These are phyloP conservation scores for Cladosporium sp. DNA, from an alignment of 2,329 filamentous ascomycete genomes.

Conservation along the genomic window DNA sequence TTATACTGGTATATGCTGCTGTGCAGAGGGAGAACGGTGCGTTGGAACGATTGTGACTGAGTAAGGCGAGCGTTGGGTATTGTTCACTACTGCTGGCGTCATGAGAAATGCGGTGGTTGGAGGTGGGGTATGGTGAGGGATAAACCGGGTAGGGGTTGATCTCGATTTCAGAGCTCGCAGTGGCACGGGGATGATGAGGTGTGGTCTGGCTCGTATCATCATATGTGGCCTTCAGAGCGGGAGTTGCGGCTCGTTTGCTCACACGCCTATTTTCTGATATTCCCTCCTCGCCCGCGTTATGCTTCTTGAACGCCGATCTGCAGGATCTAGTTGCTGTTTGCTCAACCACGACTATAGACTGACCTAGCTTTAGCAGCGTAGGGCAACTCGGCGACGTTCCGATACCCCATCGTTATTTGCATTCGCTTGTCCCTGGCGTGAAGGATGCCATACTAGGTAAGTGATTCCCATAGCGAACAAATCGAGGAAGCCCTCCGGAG, in stretches of 20 bases:
- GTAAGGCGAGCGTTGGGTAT: not conserved
- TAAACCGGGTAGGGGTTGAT: not conserved
- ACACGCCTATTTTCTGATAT: not conserved
- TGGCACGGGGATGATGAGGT: not conserved
- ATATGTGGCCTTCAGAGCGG: not conserved
- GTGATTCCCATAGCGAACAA: not conserved
- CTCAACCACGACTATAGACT: not conserved
- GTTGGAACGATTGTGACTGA: not conserved
- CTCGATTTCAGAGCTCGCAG: not conserved
- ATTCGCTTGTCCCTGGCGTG: not conserved
- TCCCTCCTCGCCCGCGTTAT: not conserved
- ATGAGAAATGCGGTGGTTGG: not conserved
- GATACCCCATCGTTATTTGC: not conserved
- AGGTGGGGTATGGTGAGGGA: not conserved
- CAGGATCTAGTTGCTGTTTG: constrained; percentile 4
- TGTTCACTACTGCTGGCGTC: constrained; percentile 2
- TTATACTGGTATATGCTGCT: not conserved
- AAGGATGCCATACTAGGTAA: not conserved
- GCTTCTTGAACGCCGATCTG: constrained; percentile 3
- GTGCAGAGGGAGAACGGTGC: not conserved
- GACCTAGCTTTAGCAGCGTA: constrained; percentile 2
- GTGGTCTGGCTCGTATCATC: not conserved
- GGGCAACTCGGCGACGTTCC: not conserved
- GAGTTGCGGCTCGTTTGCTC: not conserved
- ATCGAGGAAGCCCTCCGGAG: not conserved